These are phyloP conservation scores for Fomitopsis pulvina DNA, from an alignment of 768 basidiomycete species.

Conservation along the genomic window DNA sequence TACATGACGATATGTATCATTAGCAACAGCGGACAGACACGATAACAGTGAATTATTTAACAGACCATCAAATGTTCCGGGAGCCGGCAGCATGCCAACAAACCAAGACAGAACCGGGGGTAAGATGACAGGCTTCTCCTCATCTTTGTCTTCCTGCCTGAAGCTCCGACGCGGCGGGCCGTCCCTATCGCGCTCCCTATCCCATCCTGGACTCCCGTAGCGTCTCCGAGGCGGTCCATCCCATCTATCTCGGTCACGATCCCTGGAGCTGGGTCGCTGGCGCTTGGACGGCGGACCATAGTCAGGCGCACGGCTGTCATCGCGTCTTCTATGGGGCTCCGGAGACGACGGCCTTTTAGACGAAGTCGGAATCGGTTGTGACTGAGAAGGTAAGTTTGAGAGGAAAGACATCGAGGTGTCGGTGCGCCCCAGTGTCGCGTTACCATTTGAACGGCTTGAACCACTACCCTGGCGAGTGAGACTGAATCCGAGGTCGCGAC, in stretches of 20 bases:
- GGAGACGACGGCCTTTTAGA: constrained; percentile 27
- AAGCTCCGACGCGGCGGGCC: constrained; percentile 28
- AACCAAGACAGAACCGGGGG: constrained; percentile 72
- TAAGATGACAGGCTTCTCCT: constrained; percentile 35
- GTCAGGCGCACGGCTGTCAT: constrained; percentile 32
- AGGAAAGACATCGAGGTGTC: constrained; percentile 29
- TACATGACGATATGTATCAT: constrained; percentile 23
- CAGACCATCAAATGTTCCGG: constrained; percentile 79
- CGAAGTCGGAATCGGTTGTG: constrained; percentile 19
- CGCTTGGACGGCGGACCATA: constrained; percentile 37
- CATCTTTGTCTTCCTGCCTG: constrained; percentile 35
- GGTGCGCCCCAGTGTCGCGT: constrained; percentile 24
- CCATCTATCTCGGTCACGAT: constrained; percentile 43
- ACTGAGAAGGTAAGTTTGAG: constrained; percentile 11
- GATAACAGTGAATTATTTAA: too few relatives aligned
- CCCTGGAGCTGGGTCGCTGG: constrained; percentile 40
- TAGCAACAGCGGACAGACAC: constrained; percentile 6
- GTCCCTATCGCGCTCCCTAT: constrained; percentile 40
- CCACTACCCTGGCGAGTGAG: constrained; percentile 28
- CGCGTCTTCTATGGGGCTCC: constrained; percentile 32
- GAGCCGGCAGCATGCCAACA: constrained; percentile 68
- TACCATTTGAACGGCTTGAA: constrained; percentile 15
- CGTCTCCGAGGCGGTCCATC: constrained; percentile 29
- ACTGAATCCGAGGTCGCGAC: constrained; percentile 81
- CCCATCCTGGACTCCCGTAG: constrained; percentile 40